Conservation (phyloP, 129 eudicot genomes). For the Solidago caesia region DNA sequence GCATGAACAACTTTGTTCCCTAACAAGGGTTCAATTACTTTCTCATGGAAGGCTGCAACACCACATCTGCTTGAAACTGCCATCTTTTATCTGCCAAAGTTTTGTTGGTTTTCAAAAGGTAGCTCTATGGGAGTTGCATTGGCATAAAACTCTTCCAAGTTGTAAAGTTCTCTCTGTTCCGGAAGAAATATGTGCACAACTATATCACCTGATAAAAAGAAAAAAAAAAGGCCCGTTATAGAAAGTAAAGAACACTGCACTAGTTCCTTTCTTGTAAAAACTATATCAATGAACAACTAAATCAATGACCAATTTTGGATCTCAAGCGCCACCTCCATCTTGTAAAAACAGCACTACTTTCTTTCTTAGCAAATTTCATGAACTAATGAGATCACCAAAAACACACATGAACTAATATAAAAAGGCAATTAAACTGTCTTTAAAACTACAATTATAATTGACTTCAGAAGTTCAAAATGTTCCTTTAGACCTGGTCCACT, state of each 20-base stretch:
- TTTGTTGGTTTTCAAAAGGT: conserved; percentile 69
- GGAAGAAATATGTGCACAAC: conserved; percentile 96
- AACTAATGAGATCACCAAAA: not conserved
- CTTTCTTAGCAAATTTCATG: not conserved
- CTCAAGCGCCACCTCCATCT: not conserved
- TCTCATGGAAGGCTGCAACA: conserved; percentile 3
- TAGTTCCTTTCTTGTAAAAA: not conserved
- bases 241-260: not conserved
- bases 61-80: not conserved
- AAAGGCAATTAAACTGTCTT: not conserved
- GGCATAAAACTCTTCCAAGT: conserved; percentile 95
- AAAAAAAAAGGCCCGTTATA: not conserved
- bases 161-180: conserved; percentile 70
- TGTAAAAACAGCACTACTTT: not conserved
- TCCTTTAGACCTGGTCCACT: not conserved
- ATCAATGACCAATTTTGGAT: too few relatives aligned
- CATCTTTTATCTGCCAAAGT: conserved; percentile 39
- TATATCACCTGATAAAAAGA: conserved; percentile 71
- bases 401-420: not conserved
- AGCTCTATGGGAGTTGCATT: conserved; percentile 78
- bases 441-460: not conserved
- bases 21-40: not conserved
- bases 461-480: not conserved
- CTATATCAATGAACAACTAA: too few relatives aligned
- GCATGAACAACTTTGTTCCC: not conserved